These are phyloP conservation scores for Tilletia indica DNA, from an alignment of 1,284 basidiomycete species.

Conservation along the genomic window DNA sequence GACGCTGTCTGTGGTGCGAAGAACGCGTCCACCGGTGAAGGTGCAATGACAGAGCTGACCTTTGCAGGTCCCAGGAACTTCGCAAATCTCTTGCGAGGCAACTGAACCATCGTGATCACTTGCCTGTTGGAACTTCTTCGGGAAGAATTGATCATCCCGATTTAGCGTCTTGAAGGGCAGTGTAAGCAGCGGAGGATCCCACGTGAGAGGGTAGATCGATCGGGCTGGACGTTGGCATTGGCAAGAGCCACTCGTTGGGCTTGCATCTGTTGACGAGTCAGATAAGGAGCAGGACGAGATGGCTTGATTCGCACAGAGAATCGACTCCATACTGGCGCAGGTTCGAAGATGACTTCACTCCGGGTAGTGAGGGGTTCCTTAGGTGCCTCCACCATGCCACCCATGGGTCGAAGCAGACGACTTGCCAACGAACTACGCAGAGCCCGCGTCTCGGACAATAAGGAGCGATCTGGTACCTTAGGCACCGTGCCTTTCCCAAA, in stretches of 20 bases:
- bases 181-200: slow-evolving; percentile 40
- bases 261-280: slow-evolving; percentile 32
- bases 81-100: slow-evolving; percentile 23
- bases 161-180: slow-evolving; percentile 42
- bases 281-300: slow-evolving; percentile 25
- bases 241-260: slow-evolving; percentile 29
- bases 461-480: slow-evolving; percentile 1
- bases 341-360: slow-evolving; percentile 33
- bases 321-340: slow-evolving; percentile 43
- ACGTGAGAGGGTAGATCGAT: slow-evolving; percentile 37
- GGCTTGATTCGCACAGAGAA: slow-evolving; percentile 34
- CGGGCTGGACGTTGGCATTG: slow-evolving; percentile 29
- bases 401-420: not conserved
- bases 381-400: not conserved
- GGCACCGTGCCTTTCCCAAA: slow-evolving; percentile 9
- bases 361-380: slow-evolving; percentile 35
- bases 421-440: not conserved
- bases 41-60: slow-evolving; percentile 28
- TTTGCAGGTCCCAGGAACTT: slow-evolving; percentile 15
- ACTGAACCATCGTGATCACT: slow-evolving; percentile 37
- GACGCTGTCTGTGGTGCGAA: slow-evolving; percentile 18
- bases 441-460: not conserved
- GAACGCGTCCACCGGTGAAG: slow-evolving; percentile 21
- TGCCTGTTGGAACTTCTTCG: slow-evolving; percentile 41
- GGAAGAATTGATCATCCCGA: slow-evolving; percentile 45